Conservation (phyloP, 805 yeast genomes). For the Kazachstania taianensis region DNA sequence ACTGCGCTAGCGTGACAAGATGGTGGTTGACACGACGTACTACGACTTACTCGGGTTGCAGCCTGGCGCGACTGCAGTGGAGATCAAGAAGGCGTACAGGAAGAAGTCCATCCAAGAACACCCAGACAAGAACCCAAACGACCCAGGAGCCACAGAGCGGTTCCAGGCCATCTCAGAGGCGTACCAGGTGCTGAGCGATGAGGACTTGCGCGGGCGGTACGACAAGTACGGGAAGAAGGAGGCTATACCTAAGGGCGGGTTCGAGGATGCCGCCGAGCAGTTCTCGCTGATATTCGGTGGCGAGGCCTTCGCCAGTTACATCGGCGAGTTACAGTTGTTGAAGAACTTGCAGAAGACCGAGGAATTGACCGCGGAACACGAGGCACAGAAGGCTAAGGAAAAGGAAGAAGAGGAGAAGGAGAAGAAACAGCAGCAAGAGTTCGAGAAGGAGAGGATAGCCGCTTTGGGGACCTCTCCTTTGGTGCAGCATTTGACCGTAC, state of each 20-base stretch:
- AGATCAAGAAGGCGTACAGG: slow-evolving; percentile 71
- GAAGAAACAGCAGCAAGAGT: too few species aligned
- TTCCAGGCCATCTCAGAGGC: slow-evolving; percentile 58
- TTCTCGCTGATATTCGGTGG: slow-evolving; percentile 77
- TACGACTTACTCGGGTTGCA: slow-evolving; percentile 57
- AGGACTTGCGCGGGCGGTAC: slow-evolving; percentile 51
- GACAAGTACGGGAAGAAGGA: slow-evolving; percentile 70
- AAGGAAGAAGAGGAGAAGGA: slow-evolving; percentile 26
- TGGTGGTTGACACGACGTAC: slow-evolving; percentile 70
- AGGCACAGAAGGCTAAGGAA: slow-evolving; percentile 30
- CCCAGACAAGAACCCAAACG: slow-evolving; percentile 74
- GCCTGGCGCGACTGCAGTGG: slow-evolving; percentile 49
- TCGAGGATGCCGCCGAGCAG: slow-evolving; percentile 66
- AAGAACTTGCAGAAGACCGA: slow-evolving; percentile 61
- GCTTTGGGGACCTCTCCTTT: background rate
- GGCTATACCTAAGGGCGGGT: slow-evolving; percentile 60
- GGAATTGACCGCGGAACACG: slow-evolving; percentile 40
- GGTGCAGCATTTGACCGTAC: background rate
- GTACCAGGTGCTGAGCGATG: slow-evolving; percentile 66
- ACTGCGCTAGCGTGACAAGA: too few species aligned
- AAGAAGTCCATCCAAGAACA: slow-evolving; percentile 67
- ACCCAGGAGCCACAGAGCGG: slow-evolving; percentile 64
- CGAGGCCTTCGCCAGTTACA: slow-evolving; percentile 74
- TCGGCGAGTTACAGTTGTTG: slow-evolving; percentile 78
- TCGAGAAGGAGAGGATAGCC: slow-evolving; percentile 1